These are phyloP conservation scores for Fomes fomentarius DNA, from an alignment of 1,284 basidiomycete species.

Conservation along the genomic window DNA sequence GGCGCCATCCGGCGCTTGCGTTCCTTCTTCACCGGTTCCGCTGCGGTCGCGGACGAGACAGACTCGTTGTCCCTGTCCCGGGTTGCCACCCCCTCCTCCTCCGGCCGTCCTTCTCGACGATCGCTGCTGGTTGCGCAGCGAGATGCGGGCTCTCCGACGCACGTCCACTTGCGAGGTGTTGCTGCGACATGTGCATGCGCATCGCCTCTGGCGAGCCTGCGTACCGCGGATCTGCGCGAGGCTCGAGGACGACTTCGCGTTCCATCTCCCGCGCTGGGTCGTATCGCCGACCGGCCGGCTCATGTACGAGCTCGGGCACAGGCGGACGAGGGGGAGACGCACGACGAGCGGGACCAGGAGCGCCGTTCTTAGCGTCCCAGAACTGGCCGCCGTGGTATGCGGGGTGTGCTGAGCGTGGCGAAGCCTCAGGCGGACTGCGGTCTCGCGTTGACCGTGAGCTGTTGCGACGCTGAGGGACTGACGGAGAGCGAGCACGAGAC, in stretches of 20 bases:
- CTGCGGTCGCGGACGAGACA: constrained; percentile 25
- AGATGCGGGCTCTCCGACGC: constrained; percentile 47
- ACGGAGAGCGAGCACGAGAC: constrained; percentile 28
- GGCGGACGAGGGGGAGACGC: constrained; percentile 26
- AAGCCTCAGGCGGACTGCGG: constrained; percentile 49
- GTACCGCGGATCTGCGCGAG: constrained; percentile 32
- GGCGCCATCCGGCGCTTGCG: constrained; percentile 40
- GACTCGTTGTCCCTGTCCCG: constrained; percentile 48
- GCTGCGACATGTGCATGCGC: constrained; percentile 30
- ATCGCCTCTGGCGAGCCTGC: constrained; percentile 36
- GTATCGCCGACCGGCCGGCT: constrained; percentile 33
- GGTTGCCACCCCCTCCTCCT: constrained; percentile 33
- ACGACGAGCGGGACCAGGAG: constrained; percentile 21
- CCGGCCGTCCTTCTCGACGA: constrained; percentile 33
- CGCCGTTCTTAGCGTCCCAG: constrained; percentile 31
- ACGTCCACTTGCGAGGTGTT: constrained; percentile 30
- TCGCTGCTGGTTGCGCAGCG: constrained; percentile 31
- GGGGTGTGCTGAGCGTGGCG: constrained; percentile 53
- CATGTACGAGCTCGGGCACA: constrained; percentile 27
- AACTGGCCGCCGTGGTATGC: constrained; percentile 22
- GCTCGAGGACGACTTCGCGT: constrained; percentile 21
- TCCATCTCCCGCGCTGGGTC: constrained; percentile 38
- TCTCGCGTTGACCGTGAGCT: constrained; percentile 36
- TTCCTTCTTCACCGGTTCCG: constrained; percentile 44
- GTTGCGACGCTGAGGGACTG: constrained; percentile 30